Evolutionary conservation across 176 grass and related monocot genomes (phyloP).

Genomic region (Lolium rigidum): DNA sequence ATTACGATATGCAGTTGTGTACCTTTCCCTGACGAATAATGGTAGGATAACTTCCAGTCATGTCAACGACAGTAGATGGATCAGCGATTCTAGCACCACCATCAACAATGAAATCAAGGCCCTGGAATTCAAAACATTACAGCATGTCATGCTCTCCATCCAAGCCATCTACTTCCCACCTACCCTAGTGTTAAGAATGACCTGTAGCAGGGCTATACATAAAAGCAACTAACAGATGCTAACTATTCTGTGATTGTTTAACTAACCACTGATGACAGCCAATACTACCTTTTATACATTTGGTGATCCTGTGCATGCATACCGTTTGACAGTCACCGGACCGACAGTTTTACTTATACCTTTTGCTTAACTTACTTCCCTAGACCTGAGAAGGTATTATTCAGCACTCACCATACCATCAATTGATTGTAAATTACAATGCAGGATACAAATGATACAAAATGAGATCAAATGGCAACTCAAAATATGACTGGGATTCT

Average conservation of each 20-base stretch:
- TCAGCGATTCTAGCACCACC: constrained; percentile 83
- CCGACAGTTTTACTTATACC: not conserved
- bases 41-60: constrained; percentile 74
- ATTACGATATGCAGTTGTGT: not conserved
- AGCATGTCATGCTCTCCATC: constrained; percentile 15
- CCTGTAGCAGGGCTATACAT: not conserved
- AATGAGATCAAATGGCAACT: not conserved
- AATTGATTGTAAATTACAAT: not conserved
- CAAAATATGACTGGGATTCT: not conserved
- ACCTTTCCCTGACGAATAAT: constrained; percentile 93
- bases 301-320: not conserved
- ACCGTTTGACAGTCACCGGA: not conserved
- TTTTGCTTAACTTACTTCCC: constrained; percentile 9
- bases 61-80: constrained; percentile 96
- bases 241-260: constrained; percentile 16
- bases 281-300: constrained; percentile 2
- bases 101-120: constrained; percentile 97
- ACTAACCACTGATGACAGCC: not conserved
- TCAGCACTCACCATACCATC: not conserved
- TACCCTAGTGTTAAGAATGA: not conserved
- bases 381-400: not conserved
- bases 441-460: not conserved
- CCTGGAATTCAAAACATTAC: constrained; percentile 52
- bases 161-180: not conserved
- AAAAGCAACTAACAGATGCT: constrained; percentile 4